Evolutionary conservation across 1,284 basidiomycete species (phyloP), one percentile per base, ranked within the genome.

Genomic region (Marasmius sp.): DNA sequence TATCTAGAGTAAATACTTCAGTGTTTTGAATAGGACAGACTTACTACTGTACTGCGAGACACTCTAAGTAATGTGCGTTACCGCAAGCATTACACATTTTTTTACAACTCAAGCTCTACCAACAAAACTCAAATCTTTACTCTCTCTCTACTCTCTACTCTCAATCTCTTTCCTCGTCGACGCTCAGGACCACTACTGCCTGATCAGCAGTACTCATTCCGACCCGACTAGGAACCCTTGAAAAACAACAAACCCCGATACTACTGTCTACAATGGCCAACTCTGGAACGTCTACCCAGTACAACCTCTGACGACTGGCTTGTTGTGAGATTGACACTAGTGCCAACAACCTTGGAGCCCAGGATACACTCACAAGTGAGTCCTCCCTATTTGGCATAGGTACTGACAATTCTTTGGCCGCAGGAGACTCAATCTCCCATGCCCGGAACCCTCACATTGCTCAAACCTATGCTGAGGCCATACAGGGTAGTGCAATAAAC

Each of bases 131-230:
- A 39, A 38, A 6, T 39, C 18, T 8, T 6, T 38, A 39, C n/a
- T 38, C 54, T 56, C 54, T 56, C 3, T 16, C 20, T 38, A 56
- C 54, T 56, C 54, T 56, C 37, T 41, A 49, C 14, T 39, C 54
- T 56, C 37, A 2, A 18, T 38, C n/a, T 39, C 54, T 3, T 20
- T 39, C 34, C 20, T 38, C 34, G 18, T 56, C 20, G 34, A 12
- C 20, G 18, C 34, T 20, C 54, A 20, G 34, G 54, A 34, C 9
- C 27, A 3, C 37, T 34, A 20, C 36, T 39, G 54, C 36, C 54
- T 56, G 54, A 56, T 56, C 54, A 56, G 36, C 54, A 34, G 33
- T 14, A 38, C 20, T 27, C 48, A 49, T 49, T 14, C 48, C 48
- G 48, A 49, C 48, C 27, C 48, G 48, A 49, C 48, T 49, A 49